These are phyloP conservation scores for Inga oerstediana DNA, from an alignment of 306 rosid genomes.

Conservation along the genomic window DNA sequence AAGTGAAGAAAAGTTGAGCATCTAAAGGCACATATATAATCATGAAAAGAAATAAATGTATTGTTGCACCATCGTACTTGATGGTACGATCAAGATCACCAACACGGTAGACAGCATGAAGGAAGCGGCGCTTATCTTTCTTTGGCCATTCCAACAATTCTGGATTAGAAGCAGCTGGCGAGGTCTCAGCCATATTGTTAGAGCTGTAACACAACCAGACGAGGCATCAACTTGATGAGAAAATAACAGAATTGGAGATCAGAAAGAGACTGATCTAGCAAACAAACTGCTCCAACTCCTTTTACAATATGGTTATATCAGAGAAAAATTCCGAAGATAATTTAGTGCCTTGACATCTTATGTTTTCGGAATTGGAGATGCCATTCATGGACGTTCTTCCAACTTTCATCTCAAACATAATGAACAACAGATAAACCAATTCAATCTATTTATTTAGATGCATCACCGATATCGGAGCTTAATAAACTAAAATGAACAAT, in stretches of 20 bases:
- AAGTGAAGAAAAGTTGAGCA: neutral
- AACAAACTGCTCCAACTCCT: neutral
- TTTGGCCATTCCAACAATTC: slow-evolving; percentile 86
- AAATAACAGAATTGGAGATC: neutral
- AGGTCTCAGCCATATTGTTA: slow-evolving; percentile 62
- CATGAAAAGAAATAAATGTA: slow-evolving; percentile 8
- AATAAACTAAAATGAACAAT: neutral
- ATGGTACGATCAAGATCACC: slow-evolving; percentile 97
- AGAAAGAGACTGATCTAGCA: neutral
- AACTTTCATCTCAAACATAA: neutral
- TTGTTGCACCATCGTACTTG: slow-evolving; percentile 51
- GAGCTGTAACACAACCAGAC: slow-evolving; percentile 30
- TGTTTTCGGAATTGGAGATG: neutral
- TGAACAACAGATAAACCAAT: neutral
- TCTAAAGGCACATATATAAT: slow-evolving; percentile 17
- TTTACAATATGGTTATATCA: neutral
- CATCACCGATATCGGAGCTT: neutral
- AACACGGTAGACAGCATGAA: slow-evolving; percentile 93
- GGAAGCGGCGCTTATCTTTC: slow-evolving; percentile 84
- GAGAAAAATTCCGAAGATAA: neutral
- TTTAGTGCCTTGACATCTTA: neutral
- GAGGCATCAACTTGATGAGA: neutral
- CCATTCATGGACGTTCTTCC: neutral
- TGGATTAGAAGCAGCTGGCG: slow-evolving; percentile 43
- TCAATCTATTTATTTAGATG: neutral